Conservation (phyloP, 2,329 filamentous ascomycete species). For the Albifimbria verrucaria region DNA sequence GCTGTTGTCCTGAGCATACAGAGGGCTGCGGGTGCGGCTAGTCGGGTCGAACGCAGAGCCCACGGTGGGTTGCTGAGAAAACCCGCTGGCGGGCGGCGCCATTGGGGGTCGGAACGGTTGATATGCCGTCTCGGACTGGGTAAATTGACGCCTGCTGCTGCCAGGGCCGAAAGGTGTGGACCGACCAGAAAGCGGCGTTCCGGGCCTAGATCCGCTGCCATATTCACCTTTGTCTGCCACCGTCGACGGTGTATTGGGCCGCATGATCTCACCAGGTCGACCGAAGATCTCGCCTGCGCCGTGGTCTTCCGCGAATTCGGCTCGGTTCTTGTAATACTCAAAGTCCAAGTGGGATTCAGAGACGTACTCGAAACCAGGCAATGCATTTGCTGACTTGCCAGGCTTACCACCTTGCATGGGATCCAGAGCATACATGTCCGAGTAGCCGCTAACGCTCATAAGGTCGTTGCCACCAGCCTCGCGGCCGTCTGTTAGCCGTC, state of each 20-base stretch:
- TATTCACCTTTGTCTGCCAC: slow-evolving; percentile 40
- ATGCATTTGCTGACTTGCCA: slow-evolving; percentile 38
- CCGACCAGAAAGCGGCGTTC: slow-evolving; percentile 39
- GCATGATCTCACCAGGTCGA: slow-evolving; percentile 52
- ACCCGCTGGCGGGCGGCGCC: slow-evolving; percentile 11
- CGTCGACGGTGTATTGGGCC: slow-evolving; percentile 60
- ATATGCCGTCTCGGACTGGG: slow-evolving; percentile 25
- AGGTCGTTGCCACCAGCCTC: slow-evolving; percentile 55
- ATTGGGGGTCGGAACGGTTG: slow-evolving; percentile 19
- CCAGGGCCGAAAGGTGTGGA: slow-evolving; percentile 30
- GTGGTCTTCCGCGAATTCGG: slow-evolving; percentile 83
- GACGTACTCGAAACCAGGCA: slow-evolving; percentile 85
- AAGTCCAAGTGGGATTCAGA: slow-evolving; percentile 85
- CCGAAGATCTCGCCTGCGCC: slow-evolving; percentile 73
- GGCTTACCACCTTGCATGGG: slow-evolving; percentile 62
- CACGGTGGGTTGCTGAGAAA: slow-evolving; percentile 18
- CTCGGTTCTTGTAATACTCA: slow-evolving; percentile 84
- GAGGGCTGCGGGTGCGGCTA: slow-evolving; percentile 38
- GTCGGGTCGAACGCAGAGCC: slow-evolving; percentile 18
- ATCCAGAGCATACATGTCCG: slow-evolving; percentile 77
- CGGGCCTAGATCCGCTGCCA: slow-evolving; percentile 40
- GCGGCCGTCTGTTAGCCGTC: slow-evolving; percentile 67
- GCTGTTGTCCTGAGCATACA: slow-evolving; percentile 50
- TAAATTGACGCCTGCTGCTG: slow-evolving; percentile 21
- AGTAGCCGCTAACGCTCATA: slow-evolving; percentile 67